Conservation (phyloP, 2,329 filamentous ascomycete species). For the Alternaria sp. region DNA sequence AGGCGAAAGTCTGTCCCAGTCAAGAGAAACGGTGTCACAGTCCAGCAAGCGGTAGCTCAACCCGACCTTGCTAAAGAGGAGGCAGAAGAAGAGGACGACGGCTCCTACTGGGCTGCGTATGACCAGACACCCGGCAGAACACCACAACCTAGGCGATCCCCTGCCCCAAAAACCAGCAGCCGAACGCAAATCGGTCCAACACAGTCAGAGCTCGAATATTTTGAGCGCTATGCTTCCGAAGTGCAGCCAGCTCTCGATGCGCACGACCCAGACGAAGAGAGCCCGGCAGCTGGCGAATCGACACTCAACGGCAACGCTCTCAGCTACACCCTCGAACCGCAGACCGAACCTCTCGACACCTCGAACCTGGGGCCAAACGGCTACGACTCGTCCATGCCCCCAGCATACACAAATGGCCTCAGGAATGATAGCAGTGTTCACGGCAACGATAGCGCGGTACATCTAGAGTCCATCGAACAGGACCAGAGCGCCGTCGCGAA, state of each 20-base stretch:
- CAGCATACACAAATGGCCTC: conserved; percentile 24
- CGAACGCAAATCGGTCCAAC: conserved; percentile 47
- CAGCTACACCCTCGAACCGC: conserved; percentile 50
- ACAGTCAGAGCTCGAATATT: conserved; percentile 73
- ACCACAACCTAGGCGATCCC: conserved; percentile 64
- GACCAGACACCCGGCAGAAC: conserved; percentile 68
- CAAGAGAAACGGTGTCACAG: conserved; percentile 29
- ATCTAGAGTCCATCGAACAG: conserved; percentile 35
- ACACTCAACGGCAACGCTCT: conserved; percentile 64
- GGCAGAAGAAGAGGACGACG: conserved; percentile 67
- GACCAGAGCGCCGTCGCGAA: conserved; percentile 36
- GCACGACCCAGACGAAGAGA: conserved; percentile 78
- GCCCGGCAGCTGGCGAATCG: conserved; percentile 57
- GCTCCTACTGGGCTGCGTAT: conserved; percentile 82
- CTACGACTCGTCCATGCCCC: conserved; percentile 47
- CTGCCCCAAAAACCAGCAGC: conserved; percentile 61
- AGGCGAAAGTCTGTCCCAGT: conserved; percentile 35
- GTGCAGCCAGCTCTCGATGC: conserved; percentile 84
- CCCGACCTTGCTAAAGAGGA: conserved; percentile 28
- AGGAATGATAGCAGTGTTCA: conserved; percentile 7
- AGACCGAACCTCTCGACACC: conserved; percentile 56
- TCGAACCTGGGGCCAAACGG: conserved; percentile 45
- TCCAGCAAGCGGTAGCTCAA: conserved; percentile 20
- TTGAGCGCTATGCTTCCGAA: conserved; percentile 73
- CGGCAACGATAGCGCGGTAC: conserved; percentile 31